Evolutionary conservation across 345 rosid species (phyloP).

Genomic region (Rhodomyrtus tomentosa): DNA sequence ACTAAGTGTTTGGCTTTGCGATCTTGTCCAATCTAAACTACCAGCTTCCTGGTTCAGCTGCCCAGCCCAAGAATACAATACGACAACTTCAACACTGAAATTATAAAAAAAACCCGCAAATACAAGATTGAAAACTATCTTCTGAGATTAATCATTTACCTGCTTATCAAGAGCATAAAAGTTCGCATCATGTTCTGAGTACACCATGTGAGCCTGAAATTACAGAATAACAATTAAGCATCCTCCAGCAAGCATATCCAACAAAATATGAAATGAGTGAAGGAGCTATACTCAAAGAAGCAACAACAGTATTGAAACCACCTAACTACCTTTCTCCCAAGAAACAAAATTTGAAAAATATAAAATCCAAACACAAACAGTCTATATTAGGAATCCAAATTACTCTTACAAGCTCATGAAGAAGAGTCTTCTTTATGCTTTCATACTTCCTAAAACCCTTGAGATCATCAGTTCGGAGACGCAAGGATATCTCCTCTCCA

Average conservation of each 20-base stretch:
- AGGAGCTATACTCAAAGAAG: not conserved
- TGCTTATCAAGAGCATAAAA: conserved; percentile 75
- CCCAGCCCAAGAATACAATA: not conserved
- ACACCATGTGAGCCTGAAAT: conserved; percentile 90
- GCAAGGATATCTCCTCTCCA: conserved; percentile 95
- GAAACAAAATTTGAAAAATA: not conserved
- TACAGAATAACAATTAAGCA: conserved; percentile 1
- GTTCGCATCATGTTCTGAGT: conserved; percentile 79
- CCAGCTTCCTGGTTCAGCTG: conserved; percentile 86
- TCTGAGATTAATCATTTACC: conserved; percentile 27
- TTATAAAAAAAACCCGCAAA: not conserved
- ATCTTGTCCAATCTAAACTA: conserved; percentile 87
- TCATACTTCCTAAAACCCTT: conserved; percentile 95
- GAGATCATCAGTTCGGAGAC: conserved; percentile 95
- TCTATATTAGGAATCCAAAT: not conserved
- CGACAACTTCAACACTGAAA: not conserved
- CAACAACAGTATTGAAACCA: not conserved
- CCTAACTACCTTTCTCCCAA: too few species aligned
- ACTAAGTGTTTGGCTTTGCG: conserved; percentile 55
- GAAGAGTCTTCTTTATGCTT: conserved; percentile 75
- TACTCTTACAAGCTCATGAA: conserved; percentile 86
- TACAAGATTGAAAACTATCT: not conserved
- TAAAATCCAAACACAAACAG: not conserved
- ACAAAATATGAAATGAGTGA: not conserved
- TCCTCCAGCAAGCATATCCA: not conserved